Percentiles rank a stretch among this genome's conserved stretches.
phyloP scores from a whole-genome alignment of 345 rosid genomes.

The Moricandia moricandioides region DNA sequence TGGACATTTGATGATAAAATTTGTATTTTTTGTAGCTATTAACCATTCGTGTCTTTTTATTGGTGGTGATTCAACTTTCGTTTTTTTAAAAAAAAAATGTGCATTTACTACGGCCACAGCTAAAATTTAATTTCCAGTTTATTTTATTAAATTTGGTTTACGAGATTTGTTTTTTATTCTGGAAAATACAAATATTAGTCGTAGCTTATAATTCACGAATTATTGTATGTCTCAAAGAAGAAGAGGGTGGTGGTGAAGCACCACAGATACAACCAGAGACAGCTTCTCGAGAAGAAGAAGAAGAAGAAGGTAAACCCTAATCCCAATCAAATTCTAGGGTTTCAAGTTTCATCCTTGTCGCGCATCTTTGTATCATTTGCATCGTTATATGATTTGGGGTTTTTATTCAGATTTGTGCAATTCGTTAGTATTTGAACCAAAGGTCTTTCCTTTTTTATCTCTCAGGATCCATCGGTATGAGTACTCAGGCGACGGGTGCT shows the following conservation, averaged over 20 bases:
- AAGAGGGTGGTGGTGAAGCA: no score
- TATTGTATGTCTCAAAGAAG: no score
- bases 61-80: not conserved
- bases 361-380: not conserved
- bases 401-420: not conserved
- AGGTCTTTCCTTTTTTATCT: not conserved
- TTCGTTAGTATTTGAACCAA: not conserved
- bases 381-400: not conserved
- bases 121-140: no score
- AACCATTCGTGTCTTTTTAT: not conserved
- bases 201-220: no score
- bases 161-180: no score
- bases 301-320: constrained; percentile 26
- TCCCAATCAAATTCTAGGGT: constrained; percentile 5
- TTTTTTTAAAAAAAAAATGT: not conserved
- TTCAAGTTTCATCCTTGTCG: not conserved
- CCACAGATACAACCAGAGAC: no score
- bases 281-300: not conserved
- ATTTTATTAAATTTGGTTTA: no score
- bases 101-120: not conserved
- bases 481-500: constrained; percentile 54
- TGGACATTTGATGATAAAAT: no score
- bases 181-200: no score
- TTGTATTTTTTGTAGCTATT: no score
- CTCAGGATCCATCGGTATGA: constrained; percentile 41